Base-by-base conservation (phyloP, 1,139 yeast genomes). In the Geotrichum restrictum region DNA sequence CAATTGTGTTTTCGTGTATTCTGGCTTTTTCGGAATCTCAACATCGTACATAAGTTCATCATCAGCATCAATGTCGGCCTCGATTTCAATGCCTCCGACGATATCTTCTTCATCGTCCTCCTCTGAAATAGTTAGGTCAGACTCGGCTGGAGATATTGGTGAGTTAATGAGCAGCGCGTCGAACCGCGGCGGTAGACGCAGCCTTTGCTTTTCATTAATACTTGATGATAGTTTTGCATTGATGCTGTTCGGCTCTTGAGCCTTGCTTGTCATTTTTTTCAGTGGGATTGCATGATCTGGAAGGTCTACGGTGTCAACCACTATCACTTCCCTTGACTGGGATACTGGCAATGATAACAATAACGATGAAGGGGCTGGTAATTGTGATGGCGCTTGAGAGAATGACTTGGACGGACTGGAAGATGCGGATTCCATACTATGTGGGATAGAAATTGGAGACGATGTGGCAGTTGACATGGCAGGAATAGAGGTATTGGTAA, bases 101-200 rank as follows among this genome's bases (percentile, higher is more conserved):
- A 27, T n/a, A 21, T 11, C 34, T 18, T 27, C 45, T 11, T 13
- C 22, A 14, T 39, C 42, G 31, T 39, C 42, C 42, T 49, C 52
- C 19, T 43, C 48, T 2, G 52, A 49, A 6, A 43, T 49, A 3
- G 48, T 43, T 6, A 45, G 41, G n/a, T 49, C 52, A 1, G 52
- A 49, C 29, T 49, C 52, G 2, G 48, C 45, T 1, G 53, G 49
- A 5, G 49, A 45, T 3, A 31, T 14, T n/a, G 45, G 24, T n/a
- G 44, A 19, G 29, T n/a, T 38, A 14, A 38, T 13, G 11, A 38
- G 32, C 11, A 40, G 19, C n/a, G 16, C 31, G 33, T 40, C 31
- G 19, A 40, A 40, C 14, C 19, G 14, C 37, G 37, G 18, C 18
- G 37, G 37, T 5, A 16, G 18, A 7, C 37, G 14, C 5, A 34